Conservation (phyloP, 352 stramenopile species). For the Globisporangium ultimum region DNA sequence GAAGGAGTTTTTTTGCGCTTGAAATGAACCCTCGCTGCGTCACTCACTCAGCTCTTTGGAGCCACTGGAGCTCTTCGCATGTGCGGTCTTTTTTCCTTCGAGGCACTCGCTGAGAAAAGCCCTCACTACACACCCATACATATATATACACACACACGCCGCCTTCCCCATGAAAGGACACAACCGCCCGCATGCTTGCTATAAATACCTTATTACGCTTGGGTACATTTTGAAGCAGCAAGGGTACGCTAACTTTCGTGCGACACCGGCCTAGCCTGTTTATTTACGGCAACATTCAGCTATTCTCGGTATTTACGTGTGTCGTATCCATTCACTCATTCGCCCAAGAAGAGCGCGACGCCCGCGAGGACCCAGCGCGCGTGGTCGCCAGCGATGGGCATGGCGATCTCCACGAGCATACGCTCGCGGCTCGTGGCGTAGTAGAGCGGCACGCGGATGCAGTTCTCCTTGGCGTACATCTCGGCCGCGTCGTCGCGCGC, state of each 20-base stretch:
- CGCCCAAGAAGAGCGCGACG: slow-evolving; percentile 79
- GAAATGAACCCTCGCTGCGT: too few relatives aligned
- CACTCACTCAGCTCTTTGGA: too few relatives aligned
- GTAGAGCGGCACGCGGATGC: slow-evolving; percentile 79
- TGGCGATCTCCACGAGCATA: slow-evolving; percentile 77
- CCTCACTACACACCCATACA: too few relatives aligned
- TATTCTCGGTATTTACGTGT: slow-evolving; percentile 4
- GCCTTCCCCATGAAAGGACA: too few relatives aligned
- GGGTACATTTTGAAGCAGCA: too few relatives aligned
- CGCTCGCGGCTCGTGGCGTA: slow-evolving; percentile 71
- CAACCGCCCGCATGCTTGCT: too few relatives aligned
- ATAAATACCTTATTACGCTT: too few relatives aligned
- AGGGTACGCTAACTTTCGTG: neutral
- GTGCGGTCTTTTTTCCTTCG: too few relatives aligned
- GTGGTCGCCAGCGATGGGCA: slow-evolving; percentile 73
- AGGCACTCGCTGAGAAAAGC: neutral
- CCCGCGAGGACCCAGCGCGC: slow-evolving; percentile 78
- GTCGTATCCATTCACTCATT: slow-evolving; percentile 24
- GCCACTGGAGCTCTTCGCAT: too few relatives aligned
- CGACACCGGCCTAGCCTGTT: neutral
- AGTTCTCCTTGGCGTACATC: slow-evolving; percentile 70
- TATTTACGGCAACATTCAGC: neutral
- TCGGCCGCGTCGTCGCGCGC: slow-evolving; percentile 72
- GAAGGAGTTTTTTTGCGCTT: too few relatives aligned
- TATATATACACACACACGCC: too few relatives aligned